Percentiles rank a stretch among this genome's conserved stretches.
Conservation (phyloP, 2,329 filamentous ascomycete species). For the Cercospora sp. region DNA sequence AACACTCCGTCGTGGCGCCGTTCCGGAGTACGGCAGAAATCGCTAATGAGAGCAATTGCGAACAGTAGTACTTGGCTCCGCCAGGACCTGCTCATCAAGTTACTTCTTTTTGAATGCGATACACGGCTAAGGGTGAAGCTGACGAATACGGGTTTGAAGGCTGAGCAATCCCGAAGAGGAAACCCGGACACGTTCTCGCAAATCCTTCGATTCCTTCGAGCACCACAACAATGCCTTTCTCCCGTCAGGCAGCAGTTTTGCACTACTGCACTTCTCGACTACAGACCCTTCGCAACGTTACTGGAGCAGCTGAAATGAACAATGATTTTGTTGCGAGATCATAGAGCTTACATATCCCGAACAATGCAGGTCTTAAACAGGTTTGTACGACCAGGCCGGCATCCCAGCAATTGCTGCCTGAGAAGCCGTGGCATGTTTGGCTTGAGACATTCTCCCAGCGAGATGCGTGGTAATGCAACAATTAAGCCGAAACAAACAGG, state of each 20-base stretch:
- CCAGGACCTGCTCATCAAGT: background rate
- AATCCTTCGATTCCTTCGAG: background rate
- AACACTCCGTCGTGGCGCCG: background rate
- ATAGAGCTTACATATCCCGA: too few relatives aligned
- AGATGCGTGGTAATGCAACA: too few relatives aligned
- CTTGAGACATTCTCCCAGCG: too few relatives aligned
- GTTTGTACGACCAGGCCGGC: background rate
- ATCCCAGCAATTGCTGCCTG: background rate
- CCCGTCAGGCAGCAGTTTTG: background rate
- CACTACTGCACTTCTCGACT: too few relatives aligned
- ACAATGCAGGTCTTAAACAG: background rate
- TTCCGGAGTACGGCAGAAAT: background rate
- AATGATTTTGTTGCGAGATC: too few relatives aligned
- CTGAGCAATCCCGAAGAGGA: background rate
- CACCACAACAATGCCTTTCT: background rate
- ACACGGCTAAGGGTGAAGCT: background rate
- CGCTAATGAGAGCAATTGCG: background rate
- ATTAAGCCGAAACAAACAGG: background rate
- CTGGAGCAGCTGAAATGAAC: too few relatives aligned
- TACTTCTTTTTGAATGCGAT: background rate
- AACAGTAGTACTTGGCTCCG: background rate
- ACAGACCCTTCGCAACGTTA: too few relatives aligned
- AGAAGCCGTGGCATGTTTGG: too few relatives aligned
- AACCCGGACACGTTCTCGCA: background rate
- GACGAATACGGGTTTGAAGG: background rate